Percentiles rank a stretch among this genome's conserved stretches.
Conservation (phyloP, 1,284 basidiomycete genomes). For the Sphagnurus paluster region DNA sequence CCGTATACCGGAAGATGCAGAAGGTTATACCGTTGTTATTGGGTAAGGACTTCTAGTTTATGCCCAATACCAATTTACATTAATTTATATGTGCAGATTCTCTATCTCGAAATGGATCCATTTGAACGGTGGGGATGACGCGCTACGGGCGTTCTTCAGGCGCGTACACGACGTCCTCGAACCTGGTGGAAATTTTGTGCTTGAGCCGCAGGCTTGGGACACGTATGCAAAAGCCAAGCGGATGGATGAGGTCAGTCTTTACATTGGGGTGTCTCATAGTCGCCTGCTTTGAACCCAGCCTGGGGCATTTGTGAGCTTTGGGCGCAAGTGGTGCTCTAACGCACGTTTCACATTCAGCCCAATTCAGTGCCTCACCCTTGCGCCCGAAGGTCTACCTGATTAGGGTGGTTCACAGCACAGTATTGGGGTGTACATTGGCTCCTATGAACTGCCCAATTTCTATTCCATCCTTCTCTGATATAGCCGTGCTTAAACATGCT, state of each 20-base stretch:
- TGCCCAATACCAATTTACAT: neutral
- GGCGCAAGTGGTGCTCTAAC: no score
- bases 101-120: constrained; percentile 89
- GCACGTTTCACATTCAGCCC: no score
- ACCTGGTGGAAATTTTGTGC: constrained; percentile 60
- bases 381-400: no score
- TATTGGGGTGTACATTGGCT: no score
- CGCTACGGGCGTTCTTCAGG: constrained; percentile 61
- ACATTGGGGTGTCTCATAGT: neutral
- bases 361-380: no score
- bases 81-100: constrained; percentile 46
- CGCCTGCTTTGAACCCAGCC: no score
- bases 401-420: no score
- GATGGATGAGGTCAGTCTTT: constrained; percentile 52
- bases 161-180: constrained; percentile 57
- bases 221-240: constrained; percentile 74
- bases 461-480: neutral
- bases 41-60: constrained; percentile 51
- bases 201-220: constrained; percentile 82
- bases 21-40: constrained; percentile 70
- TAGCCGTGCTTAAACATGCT: no score
- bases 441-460: no score
- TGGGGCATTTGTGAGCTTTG: no score
- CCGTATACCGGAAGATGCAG: constrained; percentile 52
- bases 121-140: constrained; percentile 72